Conservation (phyloP, 1,284 basidiomycete species). For the Pseudozyma pruni region DNA sequence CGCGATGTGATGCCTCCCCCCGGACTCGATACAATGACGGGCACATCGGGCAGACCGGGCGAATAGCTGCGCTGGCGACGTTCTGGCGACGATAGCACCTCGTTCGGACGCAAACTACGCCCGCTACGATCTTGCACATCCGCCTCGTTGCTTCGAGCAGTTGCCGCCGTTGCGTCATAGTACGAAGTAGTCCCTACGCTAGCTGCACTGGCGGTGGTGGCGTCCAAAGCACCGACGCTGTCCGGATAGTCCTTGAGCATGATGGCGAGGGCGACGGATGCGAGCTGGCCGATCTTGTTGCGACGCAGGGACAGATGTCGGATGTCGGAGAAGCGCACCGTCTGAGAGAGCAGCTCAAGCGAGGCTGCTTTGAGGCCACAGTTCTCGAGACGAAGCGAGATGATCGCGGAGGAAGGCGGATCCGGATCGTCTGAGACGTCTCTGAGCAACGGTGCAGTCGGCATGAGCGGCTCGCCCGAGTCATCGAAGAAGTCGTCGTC, state of each 20-base stretch:
- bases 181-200: constrained; percentile 25
- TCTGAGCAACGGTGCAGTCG: constrained; percentile 52
- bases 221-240: constrained; percentile 12
- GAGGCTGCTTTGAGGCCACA: constrained; percentile 55
- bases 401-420: constrained; percentile 45
- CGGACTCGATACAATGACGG: constrained; percentile 55
- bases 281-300: constrained; percentile 52
- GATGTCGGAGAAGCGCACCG: constrained; percentile 59
- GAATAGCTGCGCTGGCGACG: constrained; percentile 49
- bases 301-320: constrained; percentile 63
- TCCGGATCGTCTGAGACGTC: constrained; percentile 42
- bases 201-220: background rate
- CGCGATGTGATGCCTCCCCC: constrained; percentile 57
- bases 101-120: constrained; percentile 11
- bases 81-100: constrained; percentile 16
- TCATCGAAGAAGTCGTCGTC: constrained; percentile 56
- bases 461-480: constrained; percentile 62
- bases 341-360: constrained; percentile 56
- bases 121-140: constrained; percentile 13
- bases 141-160: background rate
- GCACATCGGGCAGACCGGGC: constrained; percentile 54
- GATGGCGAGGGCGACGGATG: constrained; percentile 48
- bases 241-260: constrained; percentile 61
- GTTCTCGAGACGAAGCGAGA: constrained; percentile 62
- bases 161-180: constrained; percentile 16